phyloP scores from a whole-genome alignment of 345 rosid species.

The Corchorus olitorius region DNA sequence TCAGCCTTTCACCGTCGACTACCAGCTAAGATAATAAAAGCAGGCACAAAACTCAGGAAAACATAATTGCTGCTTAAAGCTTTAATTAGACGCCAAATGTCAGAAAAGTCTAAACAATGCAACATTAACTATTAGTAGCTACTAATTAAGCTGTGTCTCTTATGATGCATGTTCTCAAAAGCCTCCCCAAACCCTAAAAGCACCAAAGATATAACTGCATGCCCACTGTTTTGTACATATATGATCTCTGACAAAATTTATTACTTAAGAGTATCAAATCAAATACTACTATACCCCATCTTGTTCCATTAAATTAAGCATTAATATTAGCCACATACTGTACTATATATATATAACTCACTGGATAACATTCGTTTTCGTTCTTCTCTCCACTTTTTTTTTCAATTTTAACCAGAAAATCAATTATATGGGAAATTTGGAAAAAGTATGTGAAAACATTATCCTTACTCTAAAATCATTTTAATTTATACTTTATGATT shows the following conservation, averaged over 20 bases:
- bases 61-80: neutral
- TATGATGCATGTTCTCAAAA: neutral
- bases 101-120: neutral
- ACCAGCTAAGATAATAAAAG: neutral
- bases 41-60: constrained; percentile 12
- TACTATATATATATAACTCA: neutral
- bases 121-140: constrained; percentile 19
- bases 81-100: constrained; percentile 8
- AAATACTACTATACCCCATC: neutral
- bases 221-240: neutral
- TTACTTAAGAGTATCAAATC: neutral
- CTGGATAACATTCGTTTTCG: neutral
- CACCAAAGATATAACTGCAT: neutral
- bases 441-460: neutral
- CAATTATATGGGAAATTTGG: no score
- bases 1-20: neutral
- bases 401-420: neutral
- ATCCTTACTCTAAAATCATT: neutral
- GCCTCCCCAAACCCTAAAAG: constrained; percentile 26
- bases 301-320: neutral
- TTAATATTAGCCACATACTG: no score
- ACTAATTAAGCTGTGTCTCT: neutral
- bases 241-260: neutral
- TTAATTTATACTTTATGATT: neutral
- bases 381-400: neutral